Base-by-base conservation (phyloP, 306 rosid species). In the Cicer judaicum region DNA sequence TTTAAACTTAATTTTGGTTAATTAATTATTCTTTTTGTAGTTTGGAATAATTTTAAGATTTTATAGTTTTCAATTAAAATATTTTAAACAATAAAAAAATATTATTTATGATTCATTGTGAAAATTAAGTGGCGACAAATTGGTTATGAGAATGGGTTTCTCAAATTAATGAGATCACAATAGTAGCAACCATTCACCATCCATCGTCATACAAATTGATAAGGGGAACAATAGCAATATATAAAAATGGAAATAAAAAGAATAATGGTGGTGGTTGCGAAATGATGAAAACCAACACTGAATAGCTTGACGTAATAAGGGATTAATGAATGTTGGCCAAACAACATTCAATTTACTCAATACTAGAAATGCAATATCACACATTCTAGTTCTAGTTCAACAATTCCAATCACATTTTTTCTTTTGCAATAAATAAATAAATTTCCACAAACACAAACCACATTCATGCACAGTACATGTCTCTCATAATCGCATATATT, bases 181-280 rank as follows among this genome's bases (percentile, higher is more conserved):
- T 19, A 76, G 57, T 77, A 72, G 85, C 54, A 80, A 77, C 68
- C 62, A 79, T 46, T 18, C 80, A 67, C 65, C 10, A 75, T 38
- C n/a, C 69, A 72, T 72, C 7, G 78, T 61, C 78, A 77, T 62
- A 48, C 46, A 54, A 29, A 44, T 61, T 62, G 80, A 77, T 62
- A 80, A 84, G 73, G 75, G 39, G 11, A 72, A 67, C 60, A 50
- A 73, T 62, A 40, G 36, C 62, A 49, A 14, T 19, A 75, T 16
- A 34, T 42, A 68, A 41, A 41, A 5, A 40, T 40, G 43, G 1
- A 40, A 40, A 40, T 72, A 7, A 84, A 54, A 46, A 40, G 50
- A 77, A 77, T 84, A 69, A 80, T 80, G 80, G 59, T 42, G 80
- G 80, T 80, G 14, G 87, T 68, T 84, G 87, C 10, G 69, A 84